These are phyloP conservation scores for Straminergon stramineum DNA, from an alignment of 225 moss, liverwort and hornwort genomes.

Conservation along the genomic window DNA sequence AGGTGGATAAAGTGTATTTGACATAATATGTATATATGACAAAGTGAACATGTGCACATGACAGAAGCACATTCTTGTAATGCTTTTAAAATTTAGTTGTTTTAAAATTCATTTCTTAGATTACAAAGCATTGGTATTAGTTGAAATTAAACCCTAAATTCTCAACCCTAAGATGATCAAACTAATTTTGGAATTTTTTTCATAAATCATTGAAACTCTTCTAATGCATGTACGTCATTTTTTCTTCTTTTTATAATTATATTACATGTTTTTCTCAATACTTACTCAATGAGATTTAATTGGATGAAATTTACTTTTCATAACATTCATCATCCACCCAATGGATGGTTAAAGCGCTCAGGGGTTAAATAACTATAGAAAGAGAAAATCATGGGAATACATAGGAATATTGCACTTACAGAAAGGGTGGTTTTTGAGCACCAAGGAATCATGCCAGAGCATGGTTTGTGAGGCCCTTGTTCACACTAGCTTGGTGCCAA, in stretches of 20 bases:
- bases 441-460: rapidly evolving
- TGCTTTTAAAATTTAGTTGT: neutral
- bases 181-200: neutral
- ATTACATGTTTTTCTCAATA: neutral
- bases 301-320: neutral
- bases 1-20: neutral
- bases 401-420: neutral
- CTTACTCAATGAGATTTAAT: neutral
- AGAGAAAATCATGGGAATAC: neutral
- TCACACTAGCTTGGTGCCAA: neutral
- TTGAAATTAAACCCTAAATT: neutral
- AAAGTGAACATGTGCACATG: neutral
- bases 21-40: neutral
- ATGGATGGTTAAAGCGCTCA: neutral
- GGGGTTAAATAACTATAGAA: too few species aligned
- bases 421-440: neutral
- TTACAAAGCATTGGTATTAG: neutral
- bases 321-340: neutral
- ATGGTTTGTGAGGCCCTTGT: neutral
- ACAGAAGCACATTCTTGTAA: neutral
- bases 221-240: neutral
- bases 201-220: neutral
- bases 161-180: neutral
- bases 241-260: neutral
- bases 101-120: neutral